Evolutionary conservation across 2,329 filamentous ascomycete species (phyloP), one percentile per base, ranked within the genome.

Genomic region (Monilinia vaccinii-corymbosi): DNA sequence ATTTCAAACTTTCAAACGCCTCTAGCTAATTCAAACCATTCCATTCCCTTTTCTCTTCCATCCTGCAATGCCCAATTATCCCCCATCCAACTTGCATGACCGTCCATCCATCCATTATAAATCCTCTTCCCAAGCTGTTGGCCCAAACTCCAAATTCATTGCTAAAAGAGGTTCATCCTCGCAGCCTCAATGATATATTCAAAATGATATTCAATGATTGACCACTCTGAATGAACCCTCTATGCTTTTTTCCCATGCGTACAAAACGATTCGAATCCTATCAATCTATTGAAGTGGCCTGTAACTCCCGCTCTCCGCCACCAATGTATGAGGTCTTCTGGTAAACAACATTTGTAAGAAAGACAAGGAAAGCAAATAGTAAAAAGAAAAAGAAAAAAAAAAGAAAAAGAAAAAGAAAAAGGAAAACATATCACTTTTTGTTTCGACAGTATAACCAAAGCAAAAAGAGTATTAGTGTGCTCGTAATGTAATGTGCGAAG

Each of bases 171-270:
- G 16, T 55, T 55, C 13, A n/a, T 55, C 25, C 44, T 44, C 38
- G 28, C 44, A 44, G 51, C 28, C 11, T 44, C 51, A 55, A 51
- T 44, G 38, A 55, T 32, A 50, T 11, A 55, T 45, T n/a, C 51
- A 55, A 44, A 44, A 55, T 44, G 51, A 45, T 55, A 55, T 55
- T 55, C 51, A 44, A 55, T 55, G 38, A 44, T 44, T 55, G 28
- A 18, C 38, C 51, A 55, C 38, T 55, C 51, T 23, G 32, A 44
- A 18, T 23, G 32, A 44, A 18, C 25, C 25, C 48, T 14, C 25
- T n/a, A 10, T 21, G 38, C 2, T 11, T n/a, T 9, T 31, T 42
- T n/a, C 36, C 51, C 42, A 23, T 56, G 25, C 28, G 47, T 36
- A 56, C 51, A 53, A 21, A 44, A 52, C 14, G 31, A 2, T 23